phyloP scores from a whole-genome alignment of 495 filamentous ascomycete species.

The Trypethelium eluteriae region DNA sequence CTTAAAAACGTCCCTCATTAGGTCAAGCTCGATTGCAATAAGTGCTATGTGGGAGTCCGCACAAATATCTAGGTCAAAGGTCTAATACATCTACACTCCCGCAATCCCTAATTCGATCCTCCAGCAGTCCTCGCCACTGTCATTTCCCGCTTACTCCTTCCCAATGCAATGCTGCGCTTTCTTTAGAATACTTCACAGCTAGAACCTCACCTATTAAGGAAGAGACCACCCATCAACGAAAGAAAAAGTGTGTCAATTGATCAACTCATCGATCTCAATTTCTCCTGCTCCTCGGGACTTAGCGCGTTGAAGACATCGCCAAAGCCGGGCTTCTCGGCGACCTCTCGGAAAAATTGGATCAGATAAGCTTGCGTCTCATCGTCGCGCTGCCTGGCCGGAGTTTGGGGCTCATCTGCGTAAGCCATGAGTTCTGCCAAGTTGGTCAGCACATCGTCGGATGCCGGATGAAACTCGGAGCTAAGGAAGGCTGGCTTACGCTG shows the following conservation, averaged over 20 bases:
- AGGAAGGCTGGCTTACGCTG: constrained; percentile 6
- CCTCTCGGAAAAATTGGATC: constrained; percentile 68
- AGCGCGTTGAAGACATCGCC: constrained; percentile 62
- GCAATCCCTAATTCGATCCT: too few species aligned
- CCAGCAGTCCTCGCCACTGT: too few species aligned
- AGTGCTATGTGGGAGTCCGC: too few species aligned
- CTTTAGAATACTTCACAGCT: not conserved
- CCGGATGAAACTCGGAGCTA: not conserved
- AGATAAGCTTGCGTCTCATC: constrained; percentile 87
- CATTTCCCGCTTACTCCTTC: not conserved
- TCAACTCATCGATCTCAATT: constrained; percentile 41
- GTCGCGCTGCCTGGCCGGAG: constrained; percentile 61
- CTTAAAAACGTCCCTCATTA: too few species aligned
- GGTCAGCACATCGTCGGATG: constrained; percentile 1
- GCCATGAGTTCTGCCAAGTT: constrained; percentile 64
- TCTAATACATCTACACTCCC: too few species aligned
- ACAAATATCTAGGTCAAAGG: too few species aligned
- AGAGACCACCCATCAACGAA: not conserved
- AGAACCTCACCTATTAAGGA: not conserved
- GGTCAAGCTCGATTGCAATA: too few species aligned
- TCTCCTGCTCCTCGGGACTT: constrained; percentile 65
- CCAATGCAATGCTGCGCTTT: not conserved
- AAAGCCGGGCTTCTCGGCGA: constrained; percentile 60
- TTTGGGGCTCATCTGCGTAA: constrained; percentile 54
- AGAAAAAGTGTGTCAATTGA: not conserved